Evolutionary conservation across 1,284 basidiomycete genomes (phyloP), one percentile per base, ranked within the genome.

Genomic region (Ganoderma boninense): DNA sequence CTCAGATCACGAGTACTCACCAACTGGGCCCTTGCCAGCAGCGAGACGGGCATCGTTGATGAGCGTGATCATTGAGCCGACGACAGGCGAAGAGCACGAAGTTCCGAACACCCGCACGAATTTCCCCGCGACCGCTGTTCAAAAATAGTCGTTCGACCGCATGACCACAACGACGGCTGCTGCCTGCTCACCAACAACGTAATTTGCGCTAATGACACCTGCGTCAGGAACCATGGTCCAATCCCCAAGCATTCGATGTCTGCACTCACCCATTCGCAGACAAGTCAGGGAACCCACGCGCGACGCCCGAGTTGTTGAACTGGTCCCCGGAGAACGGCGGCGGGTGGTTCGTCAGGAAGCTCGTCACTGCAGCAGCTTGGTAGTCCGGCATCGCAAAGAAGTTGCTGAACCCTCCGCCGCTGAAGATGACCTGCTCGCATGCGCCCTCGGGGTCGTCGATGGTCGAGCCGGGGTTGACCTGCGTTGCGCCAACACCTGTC

Each of bases 401-500:
- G 73, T 84, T 81, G 52, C 82, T 84, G 77, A 87, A 87, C n/a
- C 86, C 86, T 59, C 84, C 86, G 8, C 83, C 82, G 26, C 81
- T 83, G 79, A 85, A 83, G 71, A 83, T 82, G 60, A 80, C 77
- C 65, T 78, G 79, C 63, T 81, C 79, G 73, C 81, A 83, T 3
- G 83, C 82, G 62, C 77, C 74, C 67, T 84, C 83, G 0, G 82
- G 82, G 26, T 82, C 79, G 52, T 75, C 77, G 0, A 80, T 84
- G 16, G 85, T 88, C 54, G 85, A 82, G 74, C 90, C 89, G 18
- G 89, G 87, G 70, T 84, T 85, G 66, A 87, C 77, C 13, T 80
- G 83, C 1, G 89, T 90, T 23, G 85, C 88, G 20, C 89, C 89
- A 11, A 92, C 89, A 4, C 87, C 74, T 4, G 90, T 92, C 20